A percentile compares a stretch with the other conserved stretches of the same genome.
Conservation (phyloP, 805 yeast species). For the Spathaspora sp. region DNA sequence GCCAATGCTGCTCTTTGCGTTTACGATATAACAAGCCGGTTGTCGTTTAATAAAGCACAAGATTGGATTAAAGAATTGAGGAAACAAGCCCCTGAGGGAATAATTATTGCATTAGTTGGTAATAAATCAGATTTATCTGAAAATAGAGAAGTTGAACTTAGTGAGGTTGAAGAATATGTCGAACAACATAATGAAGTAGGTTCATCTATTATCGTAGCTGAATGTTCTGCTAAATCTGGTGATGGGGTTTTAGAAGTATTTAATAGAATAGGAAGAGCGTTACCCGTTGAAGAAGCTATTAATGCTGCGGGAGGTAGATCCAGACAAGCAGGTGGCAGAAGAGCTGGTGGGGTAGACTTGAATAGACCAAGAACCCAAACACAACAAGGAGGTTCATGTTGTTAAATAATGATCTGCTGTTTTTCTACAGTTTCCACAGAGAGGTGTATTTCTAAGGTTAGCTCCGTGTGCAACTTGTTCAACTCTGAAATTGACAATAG, state of each 20-base stretch:
- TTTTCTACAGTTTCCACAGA: no score
- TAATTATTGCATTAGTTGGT: conserved; percentile 83
- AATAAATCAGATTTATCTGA: conserved; percentile 62
- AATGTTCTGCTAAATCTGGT: conserved; percentile 44
- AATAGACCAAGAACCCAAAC: conserved; percentile 24
- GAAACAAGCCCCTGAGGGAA: conserved; percentile 70
- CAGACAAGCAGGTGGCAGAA: conserved; percentile 19
- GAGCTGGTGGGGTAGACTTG: conserved; percentile 36
- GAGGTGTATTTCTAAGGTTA: no score
- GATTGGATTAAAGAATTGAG: conserved; percentile 78
- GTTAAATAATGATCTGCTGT: conserved; percentile 12
- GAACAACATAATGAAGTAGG: conserved; percentile 38
- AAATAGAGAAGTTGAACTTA: conserved; percentile 41
- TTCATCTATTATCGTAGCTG: conserved; percentile 23
- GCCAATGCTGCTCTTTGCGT: conserved; percentile 75
- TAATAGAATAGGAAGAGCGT: conserved; percentile 35
- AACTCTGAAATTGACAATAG: no score
- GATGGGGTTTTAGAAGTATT: conserved; percentile 42
- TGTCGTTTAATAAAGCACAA: conserved; percentile 68
- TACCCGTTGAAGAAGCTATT: conserved; percentile 39
- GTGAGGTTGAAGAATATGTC: conserved; percentile 47
- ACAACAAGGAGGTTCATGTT: conserved; percentile 21
- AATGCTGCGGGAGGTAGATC: conserved; percentile 19
- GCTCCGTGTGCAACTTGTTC: no score
- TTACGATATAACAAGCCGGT: conserved; percentile 65